Percentiles rank a stretch among this genome's conserved stretches.
Conservation (phyloP, 2,329 filamentous ascomycete species). For the Colletotrichum limetticola region DNA sequence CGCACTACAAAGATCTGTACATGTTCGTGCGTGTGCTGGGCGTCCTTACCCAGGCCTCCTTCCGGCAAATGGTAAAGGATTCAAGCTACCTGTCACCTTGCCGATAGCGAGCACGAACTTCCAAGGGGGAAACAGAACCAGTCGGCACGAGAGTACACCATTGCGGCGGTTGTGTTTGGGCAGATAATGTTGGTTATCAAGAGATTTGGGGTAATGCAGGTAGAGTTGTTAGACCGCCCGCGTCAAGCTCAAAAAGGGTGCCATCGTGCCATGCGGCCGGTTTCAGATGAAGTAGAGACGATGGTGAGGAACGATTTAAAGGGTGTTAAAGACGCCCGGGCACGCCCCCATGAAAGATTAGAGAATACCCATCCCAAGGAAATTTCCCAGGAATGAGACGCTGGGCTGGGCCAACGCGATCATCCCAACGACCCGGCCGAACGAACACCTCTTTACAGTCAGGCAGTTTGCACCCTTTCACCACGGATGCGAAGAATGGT, state of each 20-base stretch:
- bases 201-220: neutral
- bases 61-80: neutral
- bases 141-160: slow-evolving; percentile 11
- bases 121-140: neutral
- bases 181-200: neutral
- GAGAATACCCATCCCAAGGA: neutral
- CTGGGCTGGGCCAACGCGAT: slow-evolving; percentile 20
- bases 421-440: slow-evolving; percentile 11
- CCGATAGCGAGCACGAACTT: slow-evolving; percentile 4
- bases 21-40: neutral
- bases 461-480: neutral
- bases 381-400: slow-evolving; percentile 26
- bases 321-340: neutral
- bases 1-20: neutral
- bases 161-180: neutral
- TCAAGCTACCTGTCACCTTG: neutral
- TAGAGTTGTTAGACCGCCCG: neutral
- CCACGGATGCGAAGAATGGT: neutral
- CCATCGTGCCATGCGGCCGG: slow-evolving; percentile 18
- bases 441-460: neutral
- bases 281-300: neutral
- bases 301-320: neutral
- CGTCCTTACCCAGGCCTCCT: neutral
- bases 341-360: neutral
- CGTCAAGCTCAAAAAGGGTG: slow-evolving; percentile 8